Evolutionary conservation across 345 rosid species (phyloP).

Genomic region (Salix dunnii): DNA sequence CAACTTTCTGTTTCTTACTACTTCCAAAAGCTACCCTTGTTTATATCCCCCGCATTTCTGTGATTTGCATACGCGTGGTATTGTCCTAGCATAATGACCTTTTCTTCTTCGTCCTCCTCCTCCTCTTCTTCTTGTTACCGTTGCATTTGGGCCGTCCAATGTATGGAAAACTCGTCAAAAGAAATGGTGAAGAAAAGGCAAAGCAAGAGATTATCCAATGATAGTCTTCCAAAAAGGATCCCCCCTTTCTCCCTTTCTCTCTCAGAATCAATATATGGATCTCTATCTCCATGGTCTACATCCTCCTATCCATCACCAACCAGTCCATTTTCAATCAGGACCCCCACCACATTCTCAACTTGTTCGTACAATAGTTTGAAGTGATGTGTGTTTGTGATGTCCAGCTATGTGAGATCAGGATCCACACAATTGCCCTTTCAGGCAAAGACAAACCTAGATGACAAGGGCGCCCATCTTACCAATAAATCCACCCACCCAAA

Average conservation of each 20-base stretch:
- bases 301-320: neutral
- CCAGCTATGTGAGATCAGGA: neutral
- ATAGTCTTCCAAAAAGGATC: neutral
- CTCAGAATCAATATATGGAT: neutral
- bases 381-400: slow-evolving; percentile 2
- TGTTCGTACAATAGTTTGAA: neutral
- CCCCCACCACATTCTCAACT: neutral
- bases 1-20: neutral
- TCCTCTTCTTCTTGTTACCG: neutral
- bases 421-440: slow-evolving; percentile 1
- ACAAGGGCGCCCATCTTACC: neutral
- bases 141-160: slow-evolving; percentile 2
- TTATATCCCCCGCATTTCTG: no score
- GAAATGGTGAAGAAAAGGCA: neutral
- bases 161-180: neutral
- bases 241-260: neutral
- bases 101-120: no score
- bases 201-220: neutral
- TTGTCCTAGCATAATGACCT: no score
- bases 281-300: no score
- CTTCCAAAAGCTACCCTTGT: no score
- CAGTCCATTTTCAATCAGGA: neutral
- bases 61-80: no score
- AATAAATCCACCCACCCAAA: neutral
- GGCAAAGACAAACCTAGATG: slow-evolving; percentile 6